Percentiles rank a stretch among this genome's conserved stretches.
These are phyloP conservation scores for Coniochaeta sp. DNA, from an alignment of 2,329 filamentous ascomycete species.

Conservation along the genomic window DNA sequence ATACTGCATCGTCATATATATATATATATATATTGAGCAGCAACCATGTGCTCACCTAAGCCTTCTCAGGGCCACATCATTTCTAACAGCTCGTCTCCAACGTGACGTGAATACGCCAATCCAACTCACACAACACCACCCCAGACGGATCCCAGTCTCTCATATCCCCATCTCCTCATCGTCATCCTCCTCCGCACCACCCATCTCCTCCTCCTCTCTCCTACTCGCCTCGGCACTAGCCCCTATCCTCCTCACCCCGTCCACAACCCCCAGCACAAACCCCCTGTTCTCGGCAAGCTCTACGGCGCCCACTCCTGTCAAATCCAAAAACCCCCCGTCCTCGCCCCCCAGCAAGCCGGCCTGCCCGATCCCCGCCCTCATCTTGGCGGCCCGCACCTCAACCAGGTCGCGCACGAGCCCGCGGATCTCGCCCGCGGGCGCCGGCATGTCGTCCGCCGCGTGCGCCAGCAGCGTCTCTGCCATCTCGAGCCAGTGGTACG, in stretches of 20 bases:
- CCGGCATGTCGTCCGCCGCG: conserved; percentile 72
- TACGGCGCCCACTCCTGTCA: conserved; percentile 80
- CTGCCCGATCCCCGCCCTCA: conserved; percentile 63
- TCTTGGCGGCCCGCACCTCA: conserved; percentile 85
- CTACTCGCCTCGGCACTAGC: conserved; percentile 71
- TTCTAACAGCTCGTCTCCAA: neutral
- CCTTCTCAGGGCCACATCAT: neutral
- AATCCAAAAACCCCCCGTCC: conserved; percentile 61
- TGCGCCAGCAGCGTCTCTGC: conserved; percentile 81
- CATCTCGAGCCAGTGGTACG: conserved; percentile 94
- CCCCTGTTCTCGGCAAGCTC: conserved; percentile 82
- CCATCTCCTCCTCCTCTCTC: conserved; percentile 69
- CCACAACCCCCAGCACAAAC: conserved; percentile 79
- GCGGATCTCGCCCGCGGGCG: conserved; percentile 63
- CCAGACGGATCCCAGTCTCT: neutral
- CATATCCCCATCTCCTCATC: conserved; percentile 44
- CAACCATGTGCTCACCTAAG: neutral
- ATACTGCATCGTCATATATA: neutral
- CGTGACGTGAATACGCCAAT: no score
- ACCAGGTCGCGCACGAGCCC: conserved; percentile 72
- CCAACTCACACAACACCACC: neutral
- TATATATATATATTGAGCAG: no score
- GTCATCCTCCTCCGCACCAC: conserved; percentile 48
- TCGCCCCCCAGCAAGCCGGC: conserved; percentile 56
- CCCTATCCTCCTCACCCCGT: conserved; percentile 78